Conservation (phyloP, 2,329 filamentous ascomycete genomes). For the Neofusicoccum cordaticola region DNA sequence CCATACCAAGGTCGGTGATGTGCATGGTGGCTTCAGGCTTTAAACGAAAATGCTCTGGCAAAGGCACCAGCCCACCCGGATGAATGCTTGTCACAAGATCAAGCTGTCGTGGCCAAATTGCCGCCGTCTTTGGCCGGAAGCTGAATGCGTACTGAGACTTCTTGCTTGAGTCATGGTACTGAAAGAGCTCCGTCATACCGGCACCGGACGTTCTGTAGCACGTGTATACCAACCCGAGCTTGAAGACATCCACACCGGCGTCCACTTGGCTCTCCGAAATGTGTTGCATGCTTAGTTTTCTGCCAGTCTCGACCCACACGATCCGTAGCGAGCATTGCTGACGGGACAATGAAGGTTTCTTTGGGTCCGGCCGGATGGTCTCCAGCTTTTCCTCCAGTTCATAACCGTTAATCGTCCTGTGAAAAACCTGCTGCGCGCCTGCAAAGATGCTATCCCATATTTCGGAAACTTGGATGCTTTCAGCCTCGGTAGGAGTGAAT, state of each 20-base stretch:
- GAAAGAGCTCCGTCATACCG: neutral
- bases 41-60: too few species aligned
- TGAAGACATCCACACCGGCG: neutral
- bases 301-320: neutral
- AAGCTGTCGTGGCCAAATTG: neutral
- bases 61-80: too few species aligned
- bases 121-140: neutral
- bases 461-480: neutral
- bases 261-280: neutral
- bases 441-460: neutral
- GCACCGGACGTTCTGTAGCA: neutral
- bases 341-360: neutral
- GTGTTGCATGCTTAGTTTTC: neutral
- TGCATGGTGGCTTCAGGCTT: too few species aligned
- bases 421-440: neutral
- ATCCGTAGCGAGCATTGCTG: neutral
- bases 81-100: too few species aligned
- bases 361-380: neutral
- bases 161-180: neutral
- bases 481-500: neutral
- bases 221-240: neutral
- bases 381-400: neutral
- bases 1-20: too few species aligned
- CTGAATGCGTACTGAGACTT: neutral
- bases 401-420: neutral